These are phyloP conservation scores for Termitomyces sp. DNA, from an alignment of 768 basidiomycete genomes.

Conservation along the genomic window DNA sequence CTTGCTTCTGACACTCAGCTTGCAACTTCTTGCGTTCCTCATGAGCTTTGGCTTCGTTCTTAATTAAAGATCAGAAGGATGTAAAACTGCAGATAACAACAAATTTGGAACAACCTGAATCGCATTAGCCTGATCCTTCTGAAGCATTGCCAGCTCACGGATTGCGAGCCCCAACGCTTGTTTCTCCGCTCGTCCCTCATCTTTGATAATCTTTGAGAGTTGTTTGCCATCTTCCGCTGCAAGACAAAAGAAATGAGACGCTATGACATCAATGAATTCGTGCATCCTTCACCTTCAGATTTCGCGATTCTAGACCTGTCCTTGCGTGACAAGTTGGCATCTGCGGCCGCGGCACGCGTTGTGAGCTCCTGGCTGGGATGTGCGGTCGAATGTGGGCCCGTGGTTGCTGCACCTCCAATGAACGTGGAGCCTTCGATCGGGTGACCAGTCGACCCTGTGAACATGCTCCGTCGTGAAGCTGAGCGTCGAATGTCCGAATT, in stretches of 20 bases:
- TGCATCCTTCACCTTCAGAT: slow-evolving; percentile 40
- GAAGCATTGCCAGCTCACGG: slow-evolving; percentile 64
- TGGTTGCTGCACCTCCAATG: slow-evolving; percentile 52
- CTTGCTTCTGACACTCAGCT: slow-evolving; percentile 58
- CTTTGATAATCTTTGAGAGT: slow-evolving; percentile 67
- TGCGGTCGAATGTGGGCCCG: slow-evolving; percentile 44
- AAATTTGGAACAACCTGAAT: slow-evolving; percentile 43
- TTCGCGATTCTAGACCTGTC: slow-evolving; percentile 53
- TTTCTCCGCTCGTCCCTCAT: slow-evolving; percentile 69
- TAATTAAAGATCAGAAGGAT: background rate
- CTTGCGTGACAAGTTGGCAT: slow-evolving; percentile 45
- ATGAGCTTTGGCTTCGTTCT: slow-evolving; percentile 63
- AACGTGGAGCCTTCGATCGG: slow-evolving; percentile 41
- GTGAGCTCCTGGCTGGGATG: slow-evolving; percentile 39
- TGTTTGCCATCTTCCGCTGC: slow-evolving; percentile 58
- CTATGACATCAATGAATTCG: background rate
- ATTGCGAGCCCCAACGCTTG: slow-evolving; percentile 59
- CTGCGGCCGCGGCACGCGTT: slow-evolving; percentile 45
- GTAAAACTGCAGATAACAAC: background rate
- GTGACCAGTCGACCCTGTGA: slow-evolving; percentile 33
- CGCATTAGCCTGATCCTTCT: slow-evolving; percentile 66
- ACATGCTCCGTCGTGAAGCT: slow-evolving; percentile 30
- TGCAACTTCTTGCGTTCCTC: slow-evolving; percentile 52
- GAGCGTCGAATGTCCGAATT: slow-evolving; percentile 8
- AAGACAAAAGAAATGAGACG: background rate